phyloP scores from a whole-genome alignment of 2,329 filamentous ascomycete species.

The Hysterium pulicare region DNA sequence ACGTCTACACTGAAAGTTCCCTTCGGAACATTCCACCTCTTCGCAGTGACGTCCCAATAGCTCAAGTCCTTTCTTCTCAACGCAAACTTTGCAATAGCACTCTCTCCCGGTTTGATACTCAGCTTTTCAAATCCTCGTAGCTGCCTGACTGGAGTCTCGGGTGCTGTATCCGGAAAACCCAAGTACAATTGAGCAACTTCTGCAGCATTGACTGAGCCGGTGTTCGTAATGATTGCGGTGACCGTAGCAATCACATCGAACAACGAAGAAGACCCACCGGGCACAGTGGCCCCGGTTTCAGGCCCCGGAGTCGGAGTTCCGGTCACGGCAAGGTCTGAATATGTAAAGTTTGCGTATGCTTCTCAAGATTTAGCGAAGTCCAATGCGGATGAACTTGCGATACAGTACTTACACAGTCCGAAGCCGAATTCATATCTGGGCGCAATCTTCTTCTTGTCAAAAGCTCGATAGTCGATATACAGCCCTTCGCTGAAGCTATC shows the following conservation, averaged over 20 bases:
- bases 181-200: slow-evolving; percentile 40
- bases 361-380: background rate
- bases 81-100: slow-evolving; percentile 30
- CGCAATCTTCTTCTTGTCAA: slow-evolving; percentile 29
- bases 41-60: slow-evolving; percentile 30
- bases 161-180: slow-evolving; percentile 27
- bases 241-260: slow-evolving; percentile 34
- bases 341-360: slow-evolving; percentile 43
- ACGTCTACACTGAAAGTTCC: slow-evolving; percentile 32
- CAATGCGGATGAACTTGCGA: background rate
- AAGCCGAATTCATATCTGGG: slow-evolving; percentile 36
- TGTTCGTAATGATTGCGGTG: slow-evolving; percentile 34
- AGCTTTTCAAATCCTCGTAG: slow-evolving; percentile 37
- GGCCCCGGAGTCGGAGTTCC: slow-evolving; percentile 15
- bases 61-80: slow-evolving; percentile 36
- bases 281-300: slow-evolving; percentile 20
- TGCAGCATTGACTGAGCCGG: slow-evolving; percentile 31
- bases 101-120: slow-evolving; percentile 26
- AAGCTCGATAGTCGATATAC: slow-evolving; percentile 37
- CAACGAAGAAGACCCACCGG: slow-evolving; percentile 30
- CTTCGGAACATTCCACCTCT: slow-evolving; percentile 32
- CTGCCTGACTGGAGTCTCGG: slow-evolving; percentile 30
- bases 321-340: slow-evolving; percentile 27
- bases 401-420: slow-evolving; percentile 23
- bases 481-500: slow-evolving; percentile 34